These are phyloP conservation scores for Botrytis medusae DNA, from an alignment of 2,329 filamentous ascomycete species.

Conservation along the genomic window DNA sequence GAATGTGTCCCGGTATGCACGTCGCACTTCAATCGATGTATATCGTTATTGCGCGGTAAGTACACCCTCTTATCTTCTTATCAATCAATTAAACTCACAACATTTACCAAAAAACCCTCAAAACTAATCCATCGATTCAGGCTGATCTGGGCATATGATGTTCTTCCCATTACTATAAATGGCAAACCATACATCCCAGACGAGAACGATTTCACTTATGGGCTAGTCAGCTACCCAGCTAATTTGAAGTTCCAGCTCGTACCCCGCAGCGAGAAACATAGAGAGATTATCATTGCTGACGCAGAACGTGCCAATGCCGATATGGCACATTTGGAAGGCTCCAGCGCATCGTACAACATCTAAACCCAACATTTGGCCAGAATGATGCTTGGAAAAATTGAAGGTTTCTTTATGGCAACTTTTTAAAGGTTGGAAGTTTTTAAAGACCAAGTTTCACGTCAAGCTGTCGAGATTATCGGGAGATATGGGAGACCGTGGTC, in stretches of 20 bases:
- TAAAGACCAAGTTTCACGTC: neutral
- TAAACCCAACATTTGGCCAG: neutral
- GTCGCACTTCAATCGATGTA: conserved; percentile 4
- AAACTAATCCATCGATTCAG: neutral
- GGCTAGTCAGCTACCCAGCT: neutral
- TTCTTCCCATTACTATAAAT: neutral
- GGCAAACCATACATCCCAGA: neutral
- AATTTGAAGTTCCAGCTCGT: conserved; percentile 1
- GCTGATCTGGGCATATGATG: neutral
- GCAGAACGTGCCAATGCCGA: neutral
- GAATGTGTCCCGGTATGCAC: conserved; percentile 6
- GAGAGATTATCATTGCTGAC: neutral
- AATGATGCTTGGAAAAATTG: neutral
- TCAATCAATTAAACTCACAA: too few species aligned
- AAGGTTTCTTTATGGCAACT: neutral
- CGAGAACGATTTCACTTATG: neutral
- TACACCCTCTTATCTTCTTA: neutral
- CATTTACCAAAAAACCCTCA: neutral
- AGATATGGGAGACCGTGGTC: neutral
- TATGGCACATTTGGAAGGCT: conserved; percentile 2
- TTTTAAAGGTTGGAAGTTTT: neutral
- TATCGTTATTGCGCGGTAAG: conserved; percentile 7
- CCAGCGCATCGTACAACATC: neutral
- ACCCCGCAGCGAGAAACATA: neutral
- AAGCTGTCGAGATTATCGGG: neutral